Percentiles rank a stretch among this genome's conserved stretches.
phyloP scores from a whole-genome alignment of 1,284 basidiomycete species.

The Melampsora larici-populina region DNA sequence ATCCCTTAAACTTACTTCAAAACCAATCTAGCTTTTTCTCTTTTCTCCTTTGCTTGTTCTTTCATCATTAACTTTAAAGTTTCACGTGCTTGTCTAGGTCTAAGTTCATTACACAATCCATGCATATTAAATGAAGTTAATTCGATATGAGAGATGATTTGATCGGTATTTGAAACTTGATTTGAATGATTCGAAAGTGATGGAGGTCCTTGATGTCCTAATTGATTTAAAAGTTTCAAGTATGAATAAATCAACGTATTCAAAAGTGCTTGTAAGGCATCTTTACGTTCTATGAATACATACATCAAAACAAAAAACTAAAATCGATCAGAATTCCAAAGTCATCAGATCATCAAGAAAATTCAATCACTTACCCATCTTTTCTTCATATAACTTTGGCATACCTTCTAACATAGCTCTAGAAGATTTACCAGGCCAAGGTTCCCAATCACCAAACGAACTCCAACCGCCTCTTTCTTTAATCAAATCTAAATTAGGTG shows the following conservation, averaged over 20 bases:
- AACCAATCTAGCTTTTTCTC: conserved; percentile 13
- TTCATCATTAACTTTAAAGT: conserved; percentile 25
- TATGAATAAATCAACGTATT: conserved; percentile 28
- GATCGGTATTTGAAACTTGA: conserved; percentile 10
- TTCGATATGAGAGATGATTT: conserved; percentile 36
- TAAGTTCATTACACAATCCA: conserved; percentile 34
- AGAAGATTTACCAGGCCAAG: background rate
- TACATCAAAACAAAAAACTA: background rate
- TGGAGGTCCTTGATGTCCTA: conserved; percentile 7
- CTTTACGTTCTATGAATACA: conserved; percentile 11
- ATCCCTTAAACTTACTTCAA: background rate
- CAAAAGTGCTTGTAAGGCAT: conserved; percentile 6
- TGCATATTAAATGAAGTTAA: conserved; percentile 32
- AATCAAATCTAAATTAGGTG: conserved; percentile 20
- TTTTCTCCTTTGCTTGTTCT: conserved; percentile 18
- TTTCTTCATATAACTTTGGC: conserved; percentile 28
- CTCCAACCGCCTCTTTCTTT: background rate
- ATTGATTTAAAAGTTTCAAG: conserved; percentile 1
- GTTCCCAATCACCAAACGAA: conserved; percentile 21
- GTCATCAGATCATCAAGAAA: background rate
- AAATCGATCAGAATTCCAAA: background rate
- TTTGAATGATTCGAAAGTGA: background rate
- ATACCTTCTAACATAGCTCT: conserved; percentile 9
- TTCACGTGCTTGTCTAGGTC: conserved; percentile 26
- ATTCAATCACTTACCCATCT: conserved; percentile 5